Conservation (phyloP, 305 asterid species). For the Fraxinus paxiana region DNA sequence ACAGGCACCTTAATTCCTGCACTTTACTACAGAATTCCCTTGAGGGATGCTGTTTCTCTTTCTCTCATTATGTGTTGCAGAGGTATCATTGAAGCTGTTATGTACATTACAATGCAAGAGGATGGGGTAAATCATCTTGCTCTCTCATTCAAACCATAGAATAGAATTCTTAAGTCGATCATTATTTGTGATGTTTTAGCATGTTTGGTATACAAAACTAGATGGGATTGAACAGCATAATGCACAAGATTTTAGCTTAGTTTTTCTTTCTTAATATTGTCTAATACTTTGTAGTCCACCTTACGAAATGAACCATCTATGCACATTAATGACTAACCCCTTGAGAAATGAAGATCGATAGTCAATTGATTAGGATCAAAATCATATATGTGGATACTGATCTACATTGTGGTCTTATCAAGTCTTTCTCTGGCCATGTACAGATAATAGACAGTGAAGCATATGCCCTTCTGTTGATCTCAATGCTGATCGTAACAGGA, state of each 20-base stretch:
- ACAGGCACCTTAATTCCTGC: conserved; percentile 34
- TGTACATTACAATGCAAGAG: conserved; percentile 36
- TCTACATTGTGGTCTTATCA: conserved; percentile 13
- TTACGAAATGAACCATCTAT: neutral
- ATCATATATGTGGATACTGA: neutral
- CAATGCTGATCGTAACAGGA: conserved; percentile 54
- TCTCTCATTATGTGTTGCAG: conserved; percentile 56
- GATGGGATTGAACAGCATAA: neutral
- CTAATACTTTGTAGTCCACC: neutral
- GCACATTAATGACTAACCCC: neutral
- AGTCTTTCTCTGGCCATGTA: conserved; percentile 21
- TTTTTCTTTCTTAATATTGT: neutral
- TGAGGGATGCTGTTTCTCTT: conserved; percentile 41
- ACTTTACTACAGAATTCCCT: conserved; percentile 30
- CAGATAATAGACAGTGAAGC: conserved; percentile 47
- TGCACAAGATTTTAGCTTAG: neutral
- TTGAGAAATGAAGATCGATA: neutral
- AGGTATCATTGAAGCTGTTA: conserved; percentile 50
- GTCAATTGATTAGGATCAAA: neutral
- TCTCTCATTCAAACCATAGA: neutral
- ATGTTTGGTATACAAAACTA: neutral
- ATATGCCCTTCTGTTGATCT: conserved; percentile 39
- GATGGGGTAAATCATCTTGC: conserved; percentile 33
- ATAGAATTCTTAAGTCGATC: neutral
- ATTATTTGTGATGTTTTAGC: neutral